Conservation (phyloP, 768 basidiomycete genomes). For the Amyloporia xantha region DNA sequence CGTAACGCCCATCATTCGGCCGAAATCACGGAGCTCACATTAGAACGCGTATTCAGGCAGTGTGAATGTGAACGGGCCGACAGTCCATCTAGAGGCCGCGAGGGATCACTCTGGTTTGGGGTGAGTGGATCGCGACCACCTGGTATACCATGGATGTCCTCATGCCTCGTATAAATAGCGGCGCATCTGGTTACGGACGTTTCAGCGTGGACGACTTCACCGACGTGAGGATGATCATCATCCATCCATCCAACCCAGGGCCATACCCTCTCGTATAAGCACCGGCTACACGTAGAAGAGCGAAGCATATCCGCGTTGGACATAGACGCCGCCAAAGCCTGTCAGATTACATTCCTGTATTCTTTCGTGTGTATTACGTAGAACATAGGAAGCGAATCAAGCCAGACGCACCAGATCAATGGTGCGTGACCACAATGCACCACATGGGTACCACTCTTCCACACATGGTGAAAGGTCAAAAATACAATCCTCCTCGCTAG, state of each 20-base stretch:
- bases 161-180: constrained; percentile 4
- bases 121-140: constrained; percentile 27
- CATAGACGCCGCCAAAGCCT: too few relatives aligned
- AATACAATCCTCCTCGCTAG: too few relatives aligned
- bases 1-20: neutral
- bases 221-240: constrained; percentile 15
- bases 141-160: neutral
- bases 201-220: constrained; percentile 21
- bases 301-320: too few relatives aligned
- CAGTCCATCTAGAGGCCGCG: constrained; percentile 37
- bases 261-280: constrained; percentile 2
- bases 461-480: too few relatives aligned
- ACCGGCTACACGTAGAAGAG: too few relatives aligned
- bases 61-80: constrained; percentile 49
- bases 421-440: too few relatives aligned
- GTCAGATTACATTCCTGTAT: too few relatives aligned
- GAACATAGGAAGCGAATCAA: too few relatives aligned
- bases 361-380: too few relatives aligned
- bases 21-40: neutral
- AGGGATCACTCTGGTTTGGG: constrained; percentile 38
- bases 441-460: too few relatives aligned
- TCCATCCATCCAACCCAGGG: constrained; percentile 11
- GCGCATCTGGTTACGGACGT: constrained; percentile 18
- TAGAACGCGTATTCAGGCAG: constrained; percentile 35
- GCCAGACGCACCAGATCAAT: too few relatives aligned